These are phyloP conservation scores for Penicillium nucicola DNA, from an alignment of 495 filamentous ascomycete genomes.

Conservation along the genomic window DNA sequence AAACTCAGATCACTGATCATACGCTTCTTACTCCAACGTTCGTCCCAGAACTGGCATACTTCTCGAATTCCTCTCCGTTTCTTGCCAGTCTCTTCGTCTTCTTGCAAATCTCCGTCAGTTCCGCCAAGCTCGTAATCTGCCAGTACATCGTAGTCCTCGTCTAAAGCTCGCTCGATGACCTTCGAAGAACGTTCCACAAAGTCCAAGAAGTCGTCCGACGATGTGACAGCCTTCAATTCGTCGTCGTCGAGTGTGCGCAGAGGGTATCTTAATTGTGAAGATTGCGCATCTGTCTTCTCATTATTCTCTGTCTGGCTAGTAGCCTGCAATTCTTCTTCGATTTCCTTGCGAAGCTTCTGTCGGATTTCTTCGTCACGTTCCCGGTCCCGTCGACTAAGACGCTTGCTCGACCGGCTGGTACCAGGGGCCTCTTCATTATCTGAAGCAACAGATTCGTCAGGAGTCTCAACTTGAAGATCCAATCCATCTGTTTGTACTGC, in stretches of 20 bases:
- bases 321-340: constrained; percentile 84
- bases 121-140: constrained; percentile 87
- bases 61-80: constrained; percentile 80
- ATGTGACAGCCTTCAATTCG: constrained; percentile 86
- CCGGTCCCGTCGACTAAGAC: constrained; percentile 68
- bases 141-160: constrained; percentile 91
- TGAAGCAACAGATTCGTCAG: constrained; percentile 60
- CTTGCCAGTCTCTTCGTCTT: constrained; percentile 80
- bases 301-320: constrained; percentile 56
- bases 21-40: constrained; percentile 93
- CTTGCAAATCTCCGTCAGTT: constrained; percentile 64
- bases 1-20: constrained; percentile 94
- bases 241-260: constrained; percentile 78
- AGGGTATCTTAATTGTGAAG: constrained; percentile 62
- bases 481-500: constrained; percentile 75
- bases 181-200: constrained; percentile 96
- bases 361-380: constrained; percentile 86
- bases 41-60: constrained; percentile 88
- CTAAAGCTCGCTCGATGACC: constrained; percentile 92
- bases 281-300: constrained; percentile 38
- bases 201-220: constrained; percentile 87
- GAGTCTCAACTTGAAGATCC: constrained; percentile 24
- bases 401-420: constrained; percentile 50
- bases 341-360: constrained; percentile 78
- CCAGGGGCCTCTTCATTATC: constrained; percentile 61